Evolutionary conservation across 805 yeast genomes (phyloP).

Genomic region (Ogataea nakhonphanomensis): DNA sequence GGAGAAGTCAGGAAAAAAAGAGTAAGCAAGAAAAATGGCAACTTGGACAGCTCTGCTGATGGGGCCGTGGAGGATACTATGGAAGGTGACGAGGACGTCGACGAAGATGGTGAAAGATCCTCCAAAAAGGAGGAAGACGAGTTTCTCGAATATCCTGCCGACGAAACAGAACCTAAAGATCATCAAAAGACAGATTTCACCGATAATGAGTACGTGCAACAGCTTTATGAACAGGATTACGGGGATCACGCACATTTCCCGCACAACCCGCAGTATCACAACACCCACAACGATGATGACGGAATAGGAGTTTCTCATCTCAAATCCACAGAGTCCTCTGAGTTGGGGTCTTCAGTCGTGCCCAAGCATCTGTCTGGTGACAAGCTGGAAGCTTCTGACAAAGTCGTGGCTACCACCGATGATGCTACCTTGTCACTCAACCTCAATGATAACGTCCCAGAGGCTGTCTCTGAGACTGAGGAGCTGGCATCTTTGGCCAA

Average conservation of each 20-base stretch:
- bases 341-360: slow-evolving; percentile 1
- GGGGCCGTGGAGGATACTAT: slow-evolving; percentile 1
- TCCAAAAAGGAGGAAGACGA: slow-evolving; percentile 19
- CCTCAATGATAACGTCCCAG: slow-evolving; percentile 31
- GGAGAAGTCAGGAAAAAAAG: slow-evolving; percentile 45
- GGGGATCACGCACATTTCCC: slow-evolving; percentile 28
- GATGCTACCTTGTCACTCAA: slow-evolving; percentile 30
- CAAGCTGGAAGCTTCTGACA: slow-evolving; percentile 10
- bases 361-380: slow-evolving; percentile 1
- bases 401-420: slow-evolving; percentile 29
- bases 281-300: slow-evolving; percentile 20
- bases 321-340: slow-evolving; percentile 5
- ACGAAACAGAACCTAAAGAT: slow-evolving; percentile 7
- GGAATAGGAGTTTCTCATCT: slow-evolving; percentile 8
- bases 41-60: too few relatives aligned
- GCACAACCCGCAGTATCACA: slow-evolving; percentile 32
- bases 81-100: slow-evolving; percentile 9
- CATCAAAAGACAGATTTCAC: slow-evolving; percentile 2
- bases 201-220: slow-evolving; percentile 30
- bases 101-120: slow-evolving; percentile 10
- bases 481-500: slow-evolving; percentile 34
- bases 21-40: slow-evolving; percentile 8
- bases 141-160: slow-evolving; percentile 15
- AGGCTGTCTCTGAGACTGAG: slow-evolving; percentile 32
- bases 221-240: slow-evolving; percentile 32